Evolutionary conservation across 352 stramenopile species (phyloP).

Genomic region (Globisporangium canariense): DNA sequence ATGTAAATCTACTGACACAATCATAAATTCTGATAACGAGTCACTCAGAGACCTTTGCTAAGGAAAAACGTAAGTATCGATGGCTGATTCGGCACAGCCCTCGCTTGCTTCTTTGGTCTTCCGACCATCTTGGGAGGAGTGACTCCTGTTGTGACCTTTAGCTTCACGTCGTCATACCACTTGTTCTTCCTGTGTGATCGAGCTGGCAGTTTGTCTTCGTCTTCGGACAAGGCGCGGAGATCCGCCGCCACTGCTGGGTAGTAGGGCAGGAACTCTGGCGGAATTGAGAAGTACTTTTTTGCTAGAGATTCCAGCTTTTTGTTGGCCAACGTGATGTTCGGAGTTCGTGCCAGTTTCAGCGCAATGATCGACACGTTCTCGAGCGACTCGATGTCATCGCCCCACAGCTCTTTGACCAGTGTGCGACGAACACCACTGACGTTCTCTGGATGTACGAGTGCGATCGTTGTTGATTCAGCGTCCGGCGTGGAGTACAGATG

Average conservation of each 20-base stretch:
- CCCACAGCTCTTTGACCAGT: background rate
- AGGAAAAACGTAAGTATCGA: background rate
- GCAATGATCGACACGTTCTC: background rate
- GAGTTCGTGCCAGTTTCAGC: conserved; percentile 1
- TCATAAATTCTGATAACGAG: too few relatives aligned
- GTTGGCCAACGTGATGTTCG: background rate
- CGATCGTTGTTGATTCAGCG: too few relatives aligned
- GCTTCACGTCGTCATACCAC: background rate
- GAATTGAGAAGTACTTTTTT: conserved; percentile 1
- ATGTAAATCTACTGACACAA: too few relatives aligned
- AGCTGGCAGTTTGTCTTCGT: background rate
- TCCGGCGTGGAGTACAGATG: too few relatives aligned
- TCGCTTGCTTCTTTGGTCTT: background rate
- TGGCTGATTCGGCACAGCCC: background rate
- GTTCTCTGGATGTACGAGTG: too few relatives aligned
- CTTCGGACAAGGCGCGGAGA: background rate
- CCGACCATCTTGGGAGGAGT: background rate
- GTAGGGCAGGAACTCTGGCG: background rate
- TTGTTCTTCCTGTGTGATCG: background rate
- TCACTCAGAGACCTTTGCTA: too few relatives aligned
- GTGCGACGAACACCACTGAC: background rate
- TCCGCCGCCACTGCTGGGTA: background rate
- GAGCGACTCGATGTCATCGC: background rate
- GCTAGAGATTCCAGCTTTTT: background rate
- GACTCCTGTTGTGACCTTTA: background rate